Percentiles rank a stretch among this genome's conserved stretches.
phyloP scores from a whole-genome alignment of 2,329 filamentous ascomycete genomes.

The Aspergillus intermedius region DNA sequence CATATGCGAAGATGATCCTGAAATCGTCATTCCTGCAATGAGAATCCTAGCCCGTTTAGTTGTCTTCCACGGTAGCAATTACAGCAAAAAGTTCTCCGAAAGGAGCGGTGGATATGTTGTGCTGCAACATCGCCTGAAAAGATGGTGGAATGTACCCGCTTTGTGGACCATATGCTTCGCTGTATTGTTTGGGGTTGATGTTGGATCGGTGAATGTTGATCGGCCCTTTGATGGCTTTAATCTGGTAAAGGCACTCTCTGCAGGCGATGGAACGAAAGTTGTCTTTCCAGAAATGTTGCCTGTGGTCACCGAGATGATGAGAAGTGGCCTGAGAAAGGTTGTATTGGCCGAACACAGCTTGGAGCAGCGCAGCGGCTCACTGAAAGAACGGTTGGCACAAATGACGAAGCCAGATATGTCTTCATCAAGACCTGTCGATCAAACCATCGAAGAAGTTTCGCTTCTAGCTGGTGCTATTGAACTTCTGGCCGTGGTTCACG shows the following conservation, averaged over 20 bases:
- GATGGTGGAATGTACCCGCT: conserved; percentile 80
- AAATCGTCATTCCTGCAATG: conserved; percentile 71
- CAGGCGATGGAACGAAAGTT: conserved; percentile 55
- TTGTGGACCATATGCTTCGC: conserved; percentile 86
- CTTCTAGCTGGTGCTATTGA: conserved; percentile 70
- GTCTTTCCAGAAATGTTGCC: conserved; percentile 70
- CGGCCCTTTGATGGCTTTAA: conserved; percentile 67
- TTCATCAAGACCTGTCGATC: conserved; percentile 8
- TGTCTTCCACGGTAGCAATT: conserved; percentile 71
- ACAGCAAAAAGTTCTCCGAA: conserved; percentile 75
- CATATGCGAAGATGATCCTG: conserved; percentile 75
- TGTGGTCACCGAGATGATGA: conserved; percentile 79
- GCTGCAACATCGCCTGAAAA: conserved; percentile 71
- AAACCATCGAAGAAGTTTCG: conserved; percentile 51
- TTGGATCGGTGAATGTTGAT: conserved; percentile 66
- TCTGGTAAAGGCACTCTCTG: conserved; percentile 64
- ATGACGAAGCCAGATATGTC: conserved; percentile 9
- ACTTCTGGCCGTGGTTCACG: conserved; percentile 72
- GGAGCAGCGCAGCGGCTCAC: background rate
- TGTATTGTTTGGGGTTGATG: conserved; percentile 78
- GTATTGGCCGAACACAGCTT: conserved; percentile 55
- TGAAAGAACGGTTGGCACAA: conserved; percentile 8
- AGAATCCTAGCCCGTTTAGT: conserved; percentile 80
- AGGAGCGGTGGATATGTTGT: conserved; percentile 86
- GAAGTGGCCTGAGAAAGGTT: conserved; percentile 68